Percentiles rank a stretch among this genome's conserved stretches.
These are phyloP conservation scores for Bipolaris cookei DNA, from an alignment of 2,329 filamentous ascomycete species.

Conservation along the genomic window DNA sequence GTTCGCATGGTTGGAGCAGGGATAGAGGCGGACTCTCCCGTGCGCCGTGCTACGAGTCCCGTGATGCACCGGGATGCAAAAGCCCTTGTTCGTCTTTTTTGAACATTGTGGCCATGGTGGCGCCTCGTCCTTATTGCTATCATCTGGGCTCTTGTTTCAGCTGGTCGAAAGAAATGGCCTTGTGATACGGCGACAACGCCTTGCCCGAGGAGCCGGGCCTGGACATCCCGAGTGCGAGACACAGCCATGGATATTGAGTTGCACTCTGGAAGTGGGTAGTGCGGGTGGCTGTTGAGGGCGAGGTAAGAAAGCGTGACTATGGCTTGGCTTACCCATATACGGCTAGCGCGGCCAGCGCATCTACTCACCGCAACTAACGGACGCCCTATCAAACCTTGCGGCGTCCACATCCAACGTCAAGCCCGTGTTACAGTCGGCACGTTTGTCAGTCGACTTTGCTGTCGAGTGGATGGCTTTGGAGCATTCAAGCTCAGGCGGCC, in stretches of 20 bases:
- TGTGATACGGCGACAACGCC: conserved; percentile 34
- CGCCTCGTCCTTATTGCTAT: conserved; percentile 23
- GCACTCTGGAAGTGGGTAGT: conserved; percentile 22
- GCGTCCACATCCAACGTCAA: conserved; percentile 45
- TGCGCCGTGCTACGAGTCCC: conserved; percentile 34
- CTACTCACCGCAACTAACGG: conserved; percentile 46
- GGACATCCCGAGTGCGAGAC: conserved; percentile 30
- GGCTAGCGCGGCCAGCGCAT: conserved; percentile 47
- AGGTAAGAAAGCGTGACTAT: conserved; percentile 40
- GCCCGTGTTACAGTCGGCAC: conserved; percentile 46
- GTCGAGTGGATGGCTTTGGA: conserved; percentile 24
- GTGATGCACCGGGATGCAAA: conserved; percentile 26
- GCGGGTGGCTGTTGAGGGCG: conserved; percentile 37
- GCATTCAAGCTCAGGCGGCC: conserved; percentile 5
- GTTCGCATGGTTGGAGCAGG: conserved; percentile 45
- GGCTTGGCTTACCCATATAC: conserved; percentile 20
- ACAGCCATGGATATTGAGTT: conserved; percentile 25
- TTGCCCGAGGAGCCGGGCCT: conserved; percentile 33
- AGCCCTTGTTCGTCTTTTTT: conserved; percentile 5
- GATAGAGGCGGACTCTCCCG: conserved; percentile 31
- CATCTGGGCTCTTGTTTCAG: conserved; percentile 39
- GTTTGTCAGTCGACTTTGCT: conserved; percentile 40
- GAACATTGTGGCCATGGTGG: conserved; percentile 23
- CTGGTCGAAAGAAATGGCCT: conserved; percentile 28
- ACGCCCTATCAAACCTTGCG: conserved; percentile 39